These are phyloP conservation scores for Entomortierella beljakovae DNA, from an alignment of 192 early-diverging fungal genomes.

Conservation along the genomic window DNA sequence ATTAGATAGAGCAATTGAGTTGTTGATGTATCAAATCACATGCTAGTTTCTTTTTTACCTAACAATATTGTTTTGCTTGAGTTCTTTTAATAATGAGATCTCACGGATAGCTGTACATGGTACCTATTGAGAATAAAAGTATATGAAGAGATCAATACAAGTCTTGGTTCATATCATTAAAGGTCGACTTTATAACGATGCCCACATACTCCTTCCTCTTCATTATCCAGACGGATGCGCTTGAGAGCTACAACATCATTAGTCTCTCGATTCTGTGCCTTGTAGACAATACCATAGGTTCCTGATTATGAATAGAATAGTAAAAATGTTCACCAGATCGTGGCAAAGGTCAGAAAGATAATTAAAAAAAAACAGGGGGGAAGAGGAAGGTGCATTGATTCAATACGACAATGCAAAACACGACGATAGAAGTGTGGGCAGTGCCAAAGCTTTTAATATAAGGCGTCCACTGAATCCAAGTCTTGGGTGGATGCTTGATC, in stretches of 20 bases:
- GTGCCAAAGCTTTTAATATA: too few species aligned
- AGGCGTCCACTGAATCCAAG: too few species aligned
- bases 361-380: neutral
- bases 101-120: slow-evolving; percentile 90
- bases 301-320: slow-evolving; percentile 52
- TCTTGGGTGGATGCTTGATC: too few species aligned
- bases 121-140: slow-evolving; percentile 60
- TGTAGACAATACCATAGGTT: slow-evolving; percentile 99
- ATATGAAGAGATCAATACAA: neutral
- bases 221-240: slow-evolving; percentile 90
- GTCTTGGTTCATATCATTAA: too few species aligned
- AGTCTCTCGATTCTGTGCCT: slow-evolving; percentile 95
- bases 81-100: slow-evolving; percentile 86
- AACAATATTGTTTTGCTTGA: slow-evolving; percentile 88
- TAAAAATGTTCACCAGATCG: neutral
- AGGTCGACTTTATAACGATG: too few species aligned
- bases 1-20: neutral
- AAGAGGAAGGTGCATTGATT: neutral
- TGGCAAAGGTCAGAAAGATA: neutral
- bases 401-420: too few species aligned
- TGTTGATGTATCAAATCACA: neutral
- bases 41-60: slow-evolving; percentile 65
- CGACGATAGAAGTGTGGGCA: neutral
- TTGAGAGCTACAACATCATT: slow-evolving; percentile 98
- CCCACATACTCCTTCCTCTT: slow-evolving; percentile 86